These are phyloP conservation scores for Populus tremula DNA, from an alignment of 345 rosid genomes.

Conservation along the genomic window DNA sequence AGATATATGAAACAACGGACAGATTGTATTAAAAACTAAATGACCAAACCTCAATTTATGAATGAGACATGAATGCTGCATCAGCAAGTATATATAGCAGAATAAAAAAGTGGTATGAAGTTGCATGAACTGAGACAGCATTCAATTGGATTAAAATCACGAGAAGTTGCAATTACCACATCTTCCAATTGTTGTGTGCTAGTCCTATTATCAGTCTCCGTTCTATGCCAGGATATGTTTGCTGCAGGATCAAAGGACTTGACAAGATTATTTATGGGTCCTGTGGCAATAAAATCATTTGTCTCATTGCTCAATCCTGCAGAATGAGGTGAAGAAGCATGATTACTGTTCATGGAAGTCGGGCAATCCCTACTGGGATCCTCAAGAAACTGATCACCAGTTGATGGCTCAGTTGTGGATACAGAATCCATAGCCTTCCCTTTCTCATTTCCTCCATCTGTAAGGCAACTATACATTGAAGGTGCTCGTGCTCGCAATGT, in stretches of 20 bases:
- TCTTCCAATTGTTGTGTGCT: constrained; percentile 33
- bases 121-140: not conserved
- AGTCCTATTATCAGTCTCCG: constrained; percentile 27
- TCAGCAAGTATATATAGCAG: not conserved
- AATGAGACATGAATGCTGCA: not conserved
- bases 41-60: not conserved
- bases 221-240: constrained; percentile 28
- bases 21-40: not conserved
- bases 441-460: constrained; percentile 38
- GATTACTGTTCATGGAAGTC: constrained; percentile 31
- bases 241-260: constrained; percentile 32
- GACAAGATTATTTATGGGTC: constrained; percentile 21
- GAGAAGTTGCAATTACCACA: constrained; percentile 35
- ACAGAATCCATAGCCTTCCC: constrained; percentile 33
- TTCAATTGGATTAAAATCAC: not conserved
- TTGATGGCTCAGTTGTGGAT: constrained; percentile 30
- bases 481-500: constrained; percentile 42
- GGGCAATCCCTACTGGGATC: constrained; percentile 27
- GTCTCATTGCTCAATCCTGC: constrained; percentile 20
- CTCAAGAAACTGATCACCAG: constrained; percentile 35
- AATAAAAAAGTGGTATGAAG: not conserved
- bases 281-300: constrained; percentile 10
- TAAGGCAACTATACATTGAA: constrained; percentile 31
- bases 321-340: constrained; percentile 18
- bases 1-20: not conserved